Evolutionary conservation across 2,329 filamentous ascomycete species (phyloP).

Genomic region (Drechmeria coniospora): DNA sequence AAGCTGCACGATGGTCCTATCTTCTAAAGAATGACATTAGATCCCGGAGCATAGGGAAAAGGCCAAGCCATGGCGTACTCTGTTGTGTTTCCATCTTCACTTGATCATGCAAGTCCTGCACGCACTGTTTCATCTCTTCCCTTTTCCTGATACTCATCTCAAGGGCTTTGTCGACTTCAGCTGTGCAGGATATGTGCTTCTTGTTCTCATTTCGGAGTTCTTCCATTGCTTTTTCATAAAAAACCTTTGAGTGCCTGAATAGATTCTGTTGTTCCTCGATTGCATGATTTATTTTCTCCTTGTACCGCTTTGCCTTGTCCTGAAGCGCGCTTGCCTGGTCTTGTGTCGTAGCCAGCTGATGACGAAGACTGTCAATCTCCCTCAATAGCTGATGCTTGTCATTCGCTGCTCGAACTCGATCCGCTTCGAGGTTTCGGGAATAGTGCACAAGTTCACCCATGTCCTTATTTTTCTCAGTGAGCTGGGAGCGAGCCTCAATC

Average conservation of each 20-base stretch:
- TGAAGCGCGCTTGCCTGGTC: slow-evolving; percentile 8
- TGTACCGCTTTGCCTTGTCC: slow-evolving; percentile 20
- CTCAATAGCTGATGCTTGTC: slow-evolving; percentile 11
- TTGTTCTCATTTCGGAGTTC: slow-evolving; percentile 18
- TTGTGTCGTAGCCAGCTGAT: slow-evolving; percentile 11
- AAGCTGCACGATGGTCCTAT: slow-evolving; percentile 10
- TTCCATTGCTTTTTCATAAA: slow-evolving; percentile 17
- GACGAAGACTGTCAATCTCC: slow-evolving; percentile 13
- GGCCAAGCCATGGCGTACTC: slow-evolving; percentile 9
- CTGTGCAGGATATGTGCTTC: slow-evolving; percentile 8
- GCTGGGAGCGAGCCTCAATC: slow-evolving; percentile 2
- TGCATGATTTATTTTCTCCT: slow-evolving; percentile 26
- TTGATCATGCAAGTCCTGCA: slow-evolving; percentile 12
- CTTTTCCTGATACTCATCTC: slow-evolving; percentile 15
- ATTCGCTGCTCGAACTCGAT: slow-evolving; percentile 7
- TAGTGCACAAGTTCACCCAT: slow-evolving; percentile 11
- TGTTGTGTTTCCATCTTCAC: slow-evolving; percentile 9
- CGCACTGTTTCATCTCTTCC: slow-evolving; percentile 15
- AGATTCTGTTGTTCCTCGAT: slow-evolving; percentile 30
- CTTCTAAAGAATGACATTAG: slow-evolving; percentile 8
- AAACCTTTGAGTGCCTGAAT: slow-evolving; percentile 17
- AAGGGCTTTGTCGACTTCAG: slow-evolving; percentile 12
- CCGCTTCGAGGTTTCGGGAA: slow-evolving; percentile 12
- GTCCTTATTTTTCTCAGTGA: slow-evolving; percentile 8
- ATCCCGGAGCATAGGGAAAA: not conserved